These are phyloP conservation scores for Polyporus tsugae DNA, from an alignment of 1,284 basidiomycete species.

Conservation along the genomic window DNA sequence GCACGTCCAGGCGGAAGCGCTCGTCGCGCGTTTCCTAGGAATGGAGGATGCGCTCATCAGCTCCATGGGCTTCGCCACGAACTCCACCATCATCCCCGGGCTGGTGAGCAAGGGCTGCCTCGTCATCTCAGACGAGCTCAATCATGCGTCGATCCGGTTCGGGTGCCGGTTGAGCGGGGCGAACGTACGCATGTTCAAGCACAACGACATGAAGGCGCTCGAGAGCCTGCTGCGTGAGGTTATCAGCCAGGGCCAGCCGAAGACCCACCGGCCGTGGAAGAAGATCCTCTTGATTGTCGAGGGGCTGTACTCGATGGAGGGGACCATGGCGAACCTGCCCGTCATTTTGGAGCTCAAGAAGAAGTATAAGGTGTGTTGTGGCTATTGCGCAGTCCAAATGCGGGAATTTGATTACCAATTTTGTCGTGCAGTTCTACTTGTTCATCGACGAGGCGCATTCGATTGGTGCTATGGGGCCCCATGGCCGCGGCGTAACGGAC, in stretches of 20 bases:
- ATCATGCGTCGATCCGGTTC: slow-evolving; percentile 96
- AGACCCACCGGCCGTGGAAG: slow-evolving; percentile 98
- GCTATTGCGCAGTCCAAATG: background rate
- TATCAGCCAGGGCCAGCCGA: slow-evolving; percentile 97
- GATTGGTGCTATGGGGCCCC: slow-evolving; percentile 93
- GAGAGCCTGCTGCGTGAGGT: slow-evolving; percentile 89
- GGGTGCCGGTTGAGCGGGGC: slow-evolving; percentile 93
- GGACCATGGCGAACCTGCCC: slow-evolving; percentile 90
- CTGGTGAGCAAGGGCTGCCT: slow-evolving; percentile 92
- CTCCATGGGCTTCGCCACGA: slow-evolving; percentile 99
- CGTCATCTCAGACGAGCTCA: slow-evolving; percentile 97
- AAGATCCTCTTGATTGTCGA: slow-evolving; percentile 97
- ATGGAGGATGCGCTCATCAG: slow-evolving; percentile 90
- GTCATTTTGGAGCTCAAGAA: slow-evolving; percentile 88
- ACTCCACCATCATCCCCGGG: slow-evolving; percentile 95
- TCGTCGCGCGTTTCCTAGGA: slow-evolving; percentile 92
- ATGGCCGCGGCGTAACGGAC: slow-evolving; percentile 94
- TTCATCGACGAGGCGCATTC: slow-evolving; percentile 99
- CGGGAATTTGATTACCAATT: slow-evolving; percentile 15
- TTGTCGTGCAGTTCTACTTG: slow-evolving; percentile 81
- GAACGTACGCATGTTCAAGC: slow-evolving; percentile 94
- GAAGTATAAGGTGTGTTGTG: slow-evolving; percentile 86
- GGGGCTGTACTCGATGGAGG: slow-evolving; percentile 98
- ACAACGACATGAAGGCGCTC: slow-evolving; percentile 91
- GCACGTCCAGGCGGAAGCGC: slow-evolving; percentile 84